Evolutionary conservation across 306 rosid genomes (phyloP).

Genomic region (Trifolium fragiferum): DNA sequence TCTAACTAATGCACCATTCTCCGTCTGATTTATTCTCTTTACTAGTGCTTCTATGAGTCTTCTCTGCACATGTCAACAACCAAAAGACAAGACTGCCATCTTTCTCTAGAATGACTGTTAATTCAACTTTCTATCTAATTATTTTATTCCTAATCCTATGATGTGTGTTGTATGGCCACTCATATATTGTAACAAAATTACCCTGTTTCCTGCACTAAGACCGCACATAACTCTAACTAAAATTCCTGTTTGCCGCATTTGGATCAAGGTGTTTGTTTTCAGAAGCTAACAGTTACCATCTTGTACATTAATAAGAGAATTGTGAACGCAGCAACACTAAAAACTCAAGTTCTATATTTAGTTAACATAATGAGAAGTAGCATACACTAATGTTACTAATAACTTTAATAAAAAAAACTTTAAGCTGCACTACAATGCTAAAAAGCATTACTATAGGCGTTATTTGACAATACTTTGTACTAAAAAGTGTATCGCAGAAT

Average conservation of each 20-base stretch:
- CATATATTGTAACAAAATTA: not conserved
- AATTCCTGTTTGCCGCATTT: not conserved
- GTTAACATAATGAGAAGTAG: conserved; percentile 20
- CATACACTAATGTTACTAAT: not conserved
- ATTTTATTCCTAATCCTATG: not conserved
- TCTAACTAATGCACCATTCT: not conserved
- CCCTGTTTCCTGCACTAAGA: not conserved
- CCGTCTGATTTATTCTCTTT: not conserved
- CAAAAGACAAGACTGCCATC: not conserved
- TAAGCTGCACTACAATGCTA: not conserved
- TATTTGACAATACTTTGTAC: too few species aligned
- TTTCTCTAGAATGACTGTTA: not conserved
- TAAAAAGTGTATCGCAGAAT: too few species aligned
- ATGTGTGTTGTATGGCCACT: not conserved
- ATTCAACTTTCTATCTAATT: not conserved
- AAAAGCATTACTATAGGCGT: too few species aligned
- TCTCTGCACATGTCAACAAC: not conserved
- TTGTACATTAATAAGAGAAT: conserved; percentile 7
- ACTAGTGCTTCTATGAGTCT: not conserved
- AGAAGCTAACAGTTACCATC: not conserved
- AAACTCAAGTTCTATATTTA: conserved; percentile 15
- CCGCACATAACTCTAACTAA: not conserved
- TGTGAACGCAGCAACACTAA: conserved; percentile 7
- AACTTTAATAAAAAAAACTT: not conserved
- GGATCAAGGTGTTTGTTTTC: conserved; percentile 13